Conservation (phyloP, 164 flowering plant species). For the Akebia trifoliata region DNA sequence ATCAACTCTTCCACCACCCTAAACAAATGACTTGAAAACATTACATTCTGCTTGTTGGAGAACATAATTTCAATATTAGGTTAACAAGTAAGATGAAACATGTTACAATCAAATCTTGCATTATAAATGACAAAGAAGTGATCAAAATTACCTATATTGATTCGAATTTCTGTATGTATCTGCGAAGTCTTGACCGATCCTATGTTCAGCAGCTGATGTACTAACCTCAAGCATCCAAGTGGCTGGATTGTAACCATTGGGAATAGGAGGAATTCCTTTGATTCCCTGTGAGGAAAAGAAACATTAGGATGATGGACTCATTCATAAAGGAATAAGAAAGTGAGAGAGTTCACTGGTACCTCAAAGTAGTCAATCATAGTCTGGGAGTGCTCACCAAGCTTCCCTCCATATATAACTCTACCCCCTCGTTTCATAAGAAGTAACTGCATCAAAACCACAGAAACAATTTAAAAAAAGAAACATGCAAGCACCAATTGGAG, state of each 20-base stretch:
- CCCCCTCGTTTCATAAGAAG: conserved; percentile 97
- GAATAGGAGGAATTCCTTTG: conserved; percentile 52
- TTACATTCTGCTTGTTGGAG: not conserved
- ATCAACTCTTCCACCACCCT: conserved; percentile 75
- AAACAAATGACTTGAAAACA: not conserved
- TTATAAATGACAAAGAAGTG: not conserved
- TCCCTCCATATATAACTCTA: conserved; percentile 81
- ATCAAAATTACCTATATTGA: conserved; percentile 52
- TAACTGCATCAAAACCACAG: conserved; percentile 39
- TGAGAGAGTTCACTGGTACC: conserved; percentile 31
- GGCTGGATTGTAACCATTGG: conserved; percentile 82
- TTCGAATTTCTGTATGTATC: conserved; percentile 52
- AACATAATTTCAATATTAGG: not conserved
- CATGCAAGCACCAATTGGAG: not conserved
- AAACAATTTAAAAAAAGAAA: not conserved
- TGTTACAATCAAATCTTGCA: too few species aligned
- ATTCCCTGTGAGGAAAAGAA: conserved; percentile 35
- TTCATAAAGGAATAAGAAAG: not conserved
- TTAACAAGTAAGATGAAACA: not conserved
- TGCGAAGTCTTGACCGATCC: conserved; percentile 61
- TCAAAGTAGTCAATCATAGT: conserved; percentile 72
- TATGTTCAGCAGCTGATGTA: conserved; percentile 65
- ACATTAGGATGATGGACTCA: not conserved
- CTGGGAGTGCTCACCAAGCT: conserved; percentile 66
- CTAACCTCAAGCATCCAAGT: conserved; percentile 96